A percentile compares a stretch with the other conserved stretches of the same genome.
phyloP scores from a whole-genome alignment of 495 filamentous ascomycete species.

The Amniculicola lignicola region DNA sequence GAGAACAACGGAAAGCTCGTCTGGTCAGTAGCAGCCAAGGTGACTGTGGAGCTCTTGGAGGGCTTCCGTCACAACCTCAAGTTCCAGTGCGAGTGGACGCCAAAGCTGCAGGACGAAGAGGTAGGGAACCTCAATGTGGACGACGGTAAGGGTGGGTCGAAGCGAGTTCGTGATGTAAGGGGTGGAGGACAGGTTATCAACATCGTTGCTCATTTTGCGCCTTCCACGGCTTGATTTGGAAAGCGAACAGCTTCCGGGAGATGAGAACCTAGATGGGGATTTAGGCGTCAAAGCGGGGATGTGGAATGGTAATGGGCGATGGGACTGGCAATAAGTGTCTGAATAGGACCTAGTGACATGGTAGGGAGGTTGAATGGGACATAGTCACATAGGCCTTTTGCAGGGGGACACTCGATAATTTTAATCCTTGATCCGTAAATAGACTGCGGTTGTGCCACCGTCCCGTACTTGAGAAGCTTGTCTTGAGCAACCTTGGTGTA shows the following conservation, averaged over 20 bases:
- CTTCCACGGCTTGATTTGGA: not conserved
- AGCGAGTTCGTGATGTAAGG: not conserved
- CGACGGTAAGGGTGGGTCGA: not conserved
- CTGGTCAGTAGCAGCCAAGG: not conserved
- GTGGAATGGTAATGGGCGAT: too few relatives aligned
- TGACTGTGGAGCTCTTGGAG: not conserved
- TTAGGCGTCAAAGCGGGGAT: not conserved
- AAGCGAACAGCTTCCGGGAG: not conserved
- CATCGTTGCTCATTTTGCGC: not conserved
- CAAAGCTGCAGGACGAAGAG: not conserved
- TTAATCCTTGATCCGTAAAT: too few relatives aligned
- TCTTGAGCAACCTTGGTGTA: too few relatives aligned
- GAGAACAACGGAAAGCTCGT: too few relatives aligned
- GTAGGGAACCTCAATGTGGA: too few relatives aligned
- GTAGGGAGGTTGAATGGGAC: too few relatives aligned
- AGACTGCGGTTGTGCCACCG: too few relatives aligned
- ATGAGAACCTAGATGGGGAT: not conserved
- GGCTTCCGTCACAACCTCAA: not conserved
- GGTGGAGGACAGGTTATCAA: not conserved
- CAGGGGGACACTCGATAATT: too few relatives aligned
- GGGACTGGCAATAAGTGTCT: too few relatives aligned
- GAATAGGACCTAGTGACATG: too few relatives aligned
- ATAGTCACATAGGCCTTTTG: too few relatives aligned
- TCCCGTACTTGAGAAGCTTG: too few relatives aligned
- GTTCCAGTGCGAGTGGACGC: not conserved